Evolutionary conservation across 208 protist species (phyloP), one percentile per base, ranked within the genome.

Genomic region (Leishmania martiniquensis): DNA sequence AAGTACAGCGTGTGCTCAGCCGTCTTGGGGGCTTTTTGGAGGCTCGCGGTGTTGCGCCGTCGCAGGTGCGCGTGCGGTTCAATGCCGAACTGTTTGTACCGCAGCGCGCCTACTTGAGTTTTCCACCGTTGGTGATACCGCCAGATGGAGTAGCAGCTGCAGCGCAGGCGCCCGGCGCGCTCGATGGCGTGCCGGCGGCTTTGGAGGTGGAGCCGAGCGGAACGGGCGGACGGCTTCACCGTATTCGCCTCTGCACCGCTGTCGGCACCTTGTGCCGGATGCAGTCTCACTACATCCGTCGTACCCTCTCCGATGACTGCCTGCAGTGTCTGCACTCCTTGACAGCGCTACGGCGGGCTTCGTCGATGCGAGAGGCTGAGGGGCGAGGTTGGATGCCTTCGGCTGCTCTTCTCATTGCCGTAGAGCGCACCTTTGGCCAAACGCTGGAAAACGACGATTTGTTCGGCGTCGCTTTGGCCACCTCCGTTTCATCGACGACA

Each of bases 41-140:
- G 72, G 54, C 59, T 0, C 66, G 68, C 15, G 54, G 74, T 12
- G 71, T 54, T 74, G 45, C 44, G 37, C 68, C 73, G 66, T 73
- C 75, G 59, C 76, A 60, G 63, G 42, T 91, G 22, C 51, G 47
- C n/a, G 25, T 97, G 63, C 81, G 93, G 17, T 89, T 96, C 71
- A 97, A 97, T 75, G 86, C 88, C 37, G 92, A 97, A 63, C 83
- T 93, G 22, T 95, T 96, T 80, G 75, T 91, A 25, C 92, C 92
- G 22, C 63, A 71, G 42, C 94, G 94, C 3, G 63, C 77, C 3
- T 97, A 96, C 74, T 13, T 86, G 13, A 75, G 75, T 13, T 97
- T 93, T 72, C 94, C 94, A 34, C 87, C 94, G 0, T 83, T 97
- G 52, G 91, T 97, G n/a, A 90, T 91, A 6, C 80, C 89, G 42